A percentile compares a stretch with the other conserved stretches of the same genome.
Conservation (phyloP, 1,284 basidiomycete species). For the Puccinia coronata region DNA sequence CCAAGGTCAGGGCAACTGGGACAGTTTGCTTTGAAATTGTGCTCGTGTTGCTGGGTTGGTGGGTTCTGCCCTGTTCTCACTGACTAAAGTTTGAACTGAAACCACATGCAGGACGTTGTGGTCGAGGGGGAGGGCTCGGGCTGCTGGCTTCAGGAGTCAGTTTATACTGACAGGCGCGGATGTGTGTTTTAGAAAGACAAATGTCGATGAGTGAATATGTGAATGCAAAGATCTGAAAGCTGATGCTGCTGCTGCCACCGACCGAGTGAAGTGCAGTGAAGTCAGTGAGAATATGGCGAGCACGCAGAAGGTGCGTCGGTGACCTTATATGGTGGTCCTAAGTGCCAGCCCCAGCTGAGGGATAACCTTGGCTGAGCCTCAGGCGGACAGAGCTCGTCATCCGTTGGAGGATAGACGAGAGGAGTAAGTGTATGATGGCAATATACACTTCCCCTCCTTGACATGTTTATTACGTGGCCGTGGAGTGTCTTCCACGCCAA, state of each 20-base stretch:
- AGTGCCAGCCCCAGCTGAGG: neutral
- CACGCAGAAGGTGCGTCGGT: too few species aligned
- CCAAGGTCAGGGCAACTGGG: neutral
- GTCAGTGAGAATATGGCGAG: too few species aligned
- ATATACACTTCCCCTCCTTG: neutral
- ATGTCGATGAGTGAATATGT: too few species aligned
- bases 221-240: neutral
- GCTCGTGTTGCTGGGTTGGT: neutral
- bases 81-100: neutral
- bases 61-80: neutral
- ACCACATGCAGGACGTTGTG: neutral
- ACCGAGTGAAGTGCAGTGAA: neutral
- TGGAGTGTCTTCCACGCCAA: neutral
- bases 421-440: neutral
- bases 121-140: neutral
- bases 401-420: neutral
- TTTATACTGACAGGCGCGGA: constrained; percentile 10
- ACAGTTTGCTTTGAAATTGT: neutral
- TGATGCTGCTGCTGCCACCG: neutral
- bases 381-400: neutral
- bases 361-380: too few species aligned
- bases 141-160: too few species aligned
- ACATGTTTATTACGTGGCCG: neutral
- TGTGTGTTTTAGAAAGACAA: neutral
- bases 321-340: too few species aligned